Percentiles rank a stretch among this genome's conserved stretches.
phyloP scores from a whole-genome alignment of 2,329 filamentous ascomycete species.

The Neodidymelliopsis sp. region DNA sequence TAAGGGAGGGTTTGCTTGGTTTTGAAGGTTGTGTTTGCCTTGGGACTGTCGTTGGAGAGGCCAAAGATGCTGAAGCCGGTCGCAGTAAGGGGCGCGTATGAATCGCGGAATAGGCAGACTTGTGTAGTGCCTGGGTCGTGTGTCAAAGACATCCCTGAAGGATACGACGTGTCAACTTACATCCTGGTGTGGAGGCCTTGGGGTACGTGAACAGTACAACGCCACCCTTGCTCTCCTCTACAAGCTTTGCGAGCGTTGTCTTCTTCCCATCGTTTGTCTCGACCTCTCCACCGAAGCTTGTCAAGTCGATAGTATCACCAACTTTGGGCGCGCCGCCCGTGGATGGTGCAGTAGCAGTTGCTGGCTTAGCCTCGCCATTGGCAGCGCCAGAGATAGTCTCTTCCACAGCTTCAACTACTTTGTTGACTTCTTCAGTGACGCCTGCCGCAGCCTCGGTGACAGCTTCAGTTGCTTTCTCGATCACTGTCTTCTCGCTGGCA shows the following conservation, averaged over 20 bases:
- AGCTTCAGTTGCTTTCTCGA: slow-evolving; percentile 44
- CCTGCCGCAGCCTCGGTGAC: slow-evolving; percentile 43
- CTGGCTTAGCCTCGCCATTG: slow-evolving; percentile 39
- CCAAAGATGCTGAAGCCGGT: slow-evolving; percentile 88
- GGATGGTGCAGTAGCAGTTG: slow-evolving; percentile 21
- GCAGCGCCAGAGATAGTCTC: slow-evolving; percentile 41
- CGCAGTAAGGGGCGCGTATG: slow-evolving; percentile 75
- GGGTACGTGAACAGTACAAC: slow-evolving; percentile 96
- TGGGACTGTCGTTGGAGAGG: slow-evolving; percentile 84
- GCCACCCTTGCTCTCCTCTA: slow-evolving; percentile 82
- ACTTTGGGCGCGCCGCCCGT: slow-evolving; percentile 44
- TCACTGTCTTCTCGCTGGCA: slow-evolving; percentile 38
- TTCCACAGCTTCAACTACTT: slow-evolving; percentile 44
- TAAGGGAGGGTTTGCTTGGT: slow-evolving; percentile 91
- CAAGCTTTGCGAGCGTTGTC: slow-evolving; percentile 79
- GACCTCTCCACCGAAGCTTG: slow-evolving; percentile 71
- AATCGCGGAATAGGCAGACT: slow-evolving; percentile 91
- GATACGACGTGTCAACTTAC: slow-evolving; percentile 64
- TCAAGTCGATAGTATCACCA: slow-evolving; percentile 62
- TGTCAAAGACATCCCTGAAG: slow-evolving; percentile 19
- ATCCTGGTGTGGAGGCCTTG: slow-evolving; percentile 91
- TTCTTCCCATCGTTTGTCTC: slow-evolving; percentile 84
- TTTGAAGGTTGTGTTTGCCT: slow-evolving; percentile 92
- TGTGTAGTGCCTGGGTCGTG: slow-evolving; percentile 80
- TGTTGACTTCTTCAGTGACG: too few species aligned